Conservation (phyloP, 2,329 filamentous ascomycete genomes). For the Decorospora gaudefroyi region DNA sequence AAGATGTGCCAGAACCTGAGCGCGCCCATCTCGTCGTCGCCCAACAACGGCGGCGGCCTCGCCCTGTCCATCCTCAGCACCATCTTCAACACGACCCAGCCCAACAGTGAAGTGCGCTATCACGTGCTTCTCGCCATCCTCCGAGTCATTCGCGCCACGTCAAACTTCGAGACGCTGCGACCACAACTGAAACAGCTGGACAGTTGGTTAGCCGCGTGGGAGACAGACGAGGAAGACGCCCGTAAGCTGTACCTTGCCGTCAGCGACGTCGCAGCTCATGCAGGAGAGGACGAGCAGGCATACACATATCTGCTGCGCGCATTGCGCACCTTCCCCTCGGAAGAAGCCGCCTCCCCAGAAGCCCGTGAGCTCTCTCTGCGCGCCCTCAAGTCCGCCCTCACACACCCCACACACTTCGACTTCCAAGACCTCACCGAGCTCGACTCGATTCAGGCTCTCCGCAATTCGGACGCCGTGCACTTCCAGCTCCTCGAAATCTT, state of each 20-base stretch:
- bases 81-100: conserved; percentile 91
- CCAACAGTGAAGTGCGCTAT: conserved; percentile 73
- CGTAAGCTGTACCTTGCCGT: conserved; percentile 84
- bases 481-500: conserved; percentile 96
- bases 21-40: conserved; percentile 83
- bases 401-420: conserved; percentile 68
- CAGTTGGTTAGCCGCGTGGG: conserved; percentile 81
- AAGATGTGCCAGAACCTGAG: conserved; percentile 84
- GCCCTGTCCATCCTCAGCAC: conserved; percentile 90
- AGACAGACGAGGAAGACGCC: conserved; percentile 77
- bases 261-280: conserved; percentile 76
- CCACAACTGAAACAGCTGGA: conserved; percentile 83
- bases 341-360: conserved; percentile 59
- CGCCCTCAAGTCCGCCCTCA: conserved; percentile 69
- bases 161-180: conserved; percentile 77
- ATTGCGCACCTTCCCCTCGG: conserved; percentile 72
- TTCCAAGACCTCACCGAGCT: conserved; percentile 72
- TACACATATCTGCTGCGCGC: conserved; percentile 76
- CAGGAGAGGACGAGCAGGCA: conserved; percentile 74
- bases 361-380: conserved; percentile 64
- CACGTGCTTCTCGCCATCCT: conserved; percentile 90
- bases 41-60: conserved; percentile 80
- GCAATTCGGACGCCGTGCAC: conserved; percentile 80
- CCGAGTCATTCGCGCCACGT: conserved; percentile 73
- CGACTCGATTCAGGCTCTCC: conserved; percentile 81